phyloP scores from a whole-genome alignment of 148 eudicot genomes.

The Fagopyrum homotropicum region DNA sequence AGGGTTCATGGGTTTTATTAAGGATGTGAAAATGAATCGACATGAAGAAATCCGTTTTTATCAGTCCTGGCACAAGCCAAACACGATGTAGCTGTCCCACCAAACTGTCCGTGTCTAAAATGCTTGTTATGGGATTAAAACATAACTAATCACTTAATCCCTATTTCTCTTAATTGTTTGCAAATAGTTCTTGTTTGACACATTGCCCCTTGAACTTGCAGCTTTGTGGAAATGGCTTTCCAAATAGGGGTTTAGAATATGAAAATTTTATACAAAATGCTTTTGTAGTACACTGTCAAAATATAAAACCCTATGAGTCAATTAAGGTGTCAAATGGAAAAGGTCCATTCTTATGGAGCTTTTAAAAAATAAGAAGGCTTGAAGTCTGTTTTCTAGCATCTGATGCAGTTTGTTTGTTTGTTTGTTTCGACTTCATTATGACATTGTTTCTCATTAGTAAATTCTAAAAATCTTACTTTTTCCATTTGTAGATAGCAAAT shows the following conservation, averaged over 20 bases:
- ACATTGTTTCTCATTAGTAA: background rate
- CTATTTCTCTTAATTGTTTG: background rate
- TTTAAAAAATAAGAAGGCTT: background rate
- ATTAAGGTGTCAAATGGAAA: background rate
- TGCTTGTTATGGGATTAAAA: background rate
- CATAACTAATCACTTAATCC: background rate
- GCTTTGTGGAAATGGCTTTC: background rate
- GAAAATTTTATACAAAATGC: background rate
- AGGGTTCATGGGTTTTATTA: background rate
- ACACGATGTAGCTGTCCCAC: background rate
- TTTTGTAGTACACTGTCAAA: background rate
- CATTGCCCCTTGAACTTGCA: background rate
- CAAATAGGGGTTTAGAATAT: background rate
- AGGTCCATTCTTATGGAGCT: conserved; percentile 2
- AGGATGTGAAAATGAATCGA: background rate
- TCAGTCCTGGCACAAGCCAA: background rate
- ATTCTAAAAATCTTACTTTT: background rate
- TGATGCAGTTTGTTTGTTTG: background rate
- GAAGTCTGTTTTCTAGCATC: background rate
- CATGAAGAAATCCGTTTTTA: background rate
- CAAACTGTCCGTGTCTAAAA: background rate
- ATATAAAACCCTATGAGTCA: background rate
- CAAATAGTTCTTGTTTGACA: background rate
- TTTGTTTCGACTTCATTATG: background rate
- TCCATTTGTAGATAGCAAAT: conserved; percentile 71